Percentiles rank a stretch among this genome's conserved stretches.
These are phyloP conservation scores for Prunus mume DNA, from an alignment of 306 rosid genomes.

Conservation along the genomic window DNA sequence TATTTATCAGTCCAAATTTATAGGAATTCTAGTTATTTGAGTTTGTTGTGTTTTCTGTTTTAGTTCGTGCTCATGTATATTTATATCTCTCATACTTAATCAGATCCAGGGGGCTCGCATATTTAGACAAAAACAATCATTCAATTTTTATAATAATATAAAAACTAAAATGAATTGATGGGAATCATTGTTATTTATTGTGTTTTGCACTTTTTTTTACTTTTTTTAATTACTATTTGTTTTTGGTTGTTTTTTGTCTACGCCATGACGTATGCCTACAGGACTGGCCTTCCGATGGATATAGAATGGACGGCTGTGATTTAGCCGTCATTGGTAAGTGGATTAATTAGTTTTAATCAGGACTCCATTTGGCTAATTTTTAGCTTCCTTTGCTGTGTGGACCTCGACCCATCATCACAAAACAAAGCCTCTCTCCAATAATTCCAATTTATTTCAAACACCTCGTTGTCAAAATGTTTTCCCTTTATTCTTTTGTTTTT, in stretches of 20 bases:
- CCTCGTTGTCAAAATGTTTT: constrained; percentile 5
- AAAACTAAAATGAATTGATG: neutral
- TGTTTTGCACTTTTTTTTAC: neutral
- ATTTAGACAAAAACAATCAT: constrained; percentile 22
- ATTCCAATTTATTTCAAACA: neutral
- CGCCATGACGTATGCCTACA: neutral
- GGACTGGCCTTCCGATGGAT: neutral
- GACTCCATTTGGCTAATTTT: neutral
- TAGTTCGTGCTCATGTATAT: constrained; percentile 21
- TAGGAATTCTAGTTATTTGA: constrained; percentile 33
- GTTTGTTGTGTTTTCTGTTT: neutral
- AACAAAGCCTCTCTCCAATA: neutral
- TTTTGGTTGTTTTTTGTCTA: neutral
- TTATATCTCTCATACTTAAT: constrained; percentile 14
- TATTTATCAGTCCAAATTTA: constrained; percentile 45
- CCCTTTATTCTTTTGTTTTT: neutral
- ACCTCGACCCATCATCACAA: neutral
- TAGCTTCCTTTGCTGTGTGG: neutral
- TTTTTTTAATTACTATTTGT: neutral
- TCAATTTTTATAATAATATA: neutral
- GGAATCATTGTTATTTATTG: constrained; percentile 16
- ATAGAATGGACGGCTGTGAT: neutral
- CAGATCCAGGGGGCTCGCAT: constrained; percentile 26
- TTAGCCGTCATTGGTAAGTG: neutral
- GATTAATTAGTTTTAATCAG: neutral